phyloP scores from a whole-genome alignment of 257 asterid species.

The Petunia axillaris region DNA sequence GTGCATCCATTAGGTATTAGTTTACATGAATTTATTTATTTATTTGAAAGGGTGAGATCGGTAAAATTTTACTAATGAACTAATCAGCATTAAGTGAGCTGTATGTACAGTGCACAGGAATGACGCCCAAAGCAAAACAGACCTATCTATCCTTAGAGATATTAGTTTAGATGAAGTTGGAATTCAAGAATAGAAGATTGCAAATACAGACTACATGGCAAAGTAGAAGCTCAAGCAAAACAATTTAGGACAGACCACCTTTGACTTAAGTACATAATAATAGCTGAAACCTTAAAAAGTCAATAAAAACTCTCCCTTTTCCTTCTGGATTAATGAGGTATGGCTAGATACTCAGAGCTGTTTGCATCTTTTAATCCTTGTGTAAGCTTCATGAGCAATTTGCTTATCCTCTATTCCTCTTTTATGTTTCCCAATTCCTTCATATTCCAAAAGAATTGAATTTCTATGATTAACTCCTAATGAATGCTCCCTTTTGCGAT shows the following conservation, averaged over 20 bases:
- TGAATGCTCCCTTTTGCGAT: not conserved
- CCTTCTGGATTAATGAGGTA: not conserved
- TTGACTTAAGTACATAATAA: conserved; percentile 18
- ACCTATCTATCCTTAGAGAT: not conserved
- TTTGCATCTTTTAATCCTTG: not conserved
- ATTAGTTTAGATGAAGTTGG: not conserved
- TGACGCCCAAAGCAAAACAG: too few species aligned
- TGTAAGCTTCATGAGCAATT: not conserved
- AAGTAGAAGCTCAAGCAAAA: conserved; percentile 3
- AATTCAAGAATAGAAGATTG: not conserved
- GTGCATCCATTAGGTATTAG: not conserved
- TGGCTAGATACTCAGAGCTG: too few species aligned
- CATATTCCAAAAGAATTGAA: not conserved
- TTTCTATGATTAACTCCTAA: not conserved
- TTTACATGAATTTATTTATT: not conserved
- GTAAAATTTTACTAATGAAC: too few species aligned
- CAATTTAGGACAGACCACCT: not conserved
- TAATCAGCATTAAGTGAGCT: too few species aligned
- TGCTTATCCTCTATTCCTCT: not conserved
- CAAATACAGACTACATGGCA: not conserved
- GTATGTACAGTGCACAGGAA: too few species aligned
- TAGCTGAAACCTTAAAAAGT: conserved; percentile 26
- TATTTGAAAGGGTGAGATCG: too few species aligned
- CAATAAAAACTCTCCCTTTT: not conserved
- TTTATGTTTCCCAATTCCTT: not conserved